phyloP scores from a whole-genome alignment of 1,284 basidiomycete genomes.

The Ceratobasidium sp. region DNA sequence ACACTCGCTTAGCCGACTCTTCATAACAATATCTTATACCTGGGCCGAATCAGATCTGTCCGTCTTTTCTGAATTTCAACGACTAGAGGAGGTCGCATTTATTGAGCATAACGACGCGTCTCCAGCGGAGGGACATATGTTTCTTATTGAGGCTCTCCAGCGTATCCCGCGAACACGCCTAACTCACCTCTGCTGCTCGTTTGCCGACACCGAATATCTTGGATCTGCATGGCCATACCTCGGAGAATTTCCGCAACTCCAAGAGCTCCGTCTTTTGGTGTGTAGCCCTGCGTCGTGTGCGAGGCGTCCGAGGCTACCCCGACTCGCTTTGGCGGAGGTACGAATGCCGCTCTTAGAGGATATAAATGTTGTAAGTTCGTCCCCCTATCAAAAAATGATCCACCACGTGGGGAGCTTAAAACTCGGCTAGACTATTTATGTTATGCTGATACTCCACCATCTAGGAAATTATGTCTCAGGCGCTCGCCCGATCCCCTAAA shows the following conservation, averaged over 20 bases:
- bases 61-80: conserved; percentile 30
- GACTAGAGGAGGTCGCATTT: conserved; percentile 25
- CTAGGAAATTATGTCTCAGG: conserved; percentile 33
- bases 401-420: conserved; percentile 29
- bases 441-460: conserved; percentile 24
- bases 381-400: conserved; percentile 41
- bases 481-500: conserved; percentile 28
- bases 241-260: conserved; percentile 47
- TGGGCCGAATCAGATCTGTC: conserved; percentile 43
- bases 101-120: conserved; percentile 38
- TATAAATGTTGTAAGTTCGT: conserved; percentile 29
- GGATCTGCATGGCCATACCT: conserved; percentile 44
- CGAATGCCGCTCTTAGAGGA: conserved; percentile 44
- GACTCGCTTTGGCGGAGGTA: conserved; percentile 36
- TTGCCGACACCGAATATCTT: conserved; percentile 37
- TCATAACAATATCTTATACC: conserved; percentile 25
- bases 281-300: conserved; percentile 42
- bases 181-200: conserved; percentile 42
- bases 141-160: conserved; percentile 44
- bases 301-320: conserved; percentile 45
- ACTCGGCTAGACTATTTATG: conserved; percentile 22
- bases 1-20: conserved; percentile 26
- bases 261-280: conserved; percentile 44
- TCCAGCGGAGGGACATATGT: conserved; percentile 29
- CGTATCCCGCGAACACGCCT: conserved; percentile 40